Percentiles rank a stretch among this genome's conserved stretches.
Evolutionary conservation across 305 asterid genomes (phyloP).

Genomic region (Lippia alba): DNA sequence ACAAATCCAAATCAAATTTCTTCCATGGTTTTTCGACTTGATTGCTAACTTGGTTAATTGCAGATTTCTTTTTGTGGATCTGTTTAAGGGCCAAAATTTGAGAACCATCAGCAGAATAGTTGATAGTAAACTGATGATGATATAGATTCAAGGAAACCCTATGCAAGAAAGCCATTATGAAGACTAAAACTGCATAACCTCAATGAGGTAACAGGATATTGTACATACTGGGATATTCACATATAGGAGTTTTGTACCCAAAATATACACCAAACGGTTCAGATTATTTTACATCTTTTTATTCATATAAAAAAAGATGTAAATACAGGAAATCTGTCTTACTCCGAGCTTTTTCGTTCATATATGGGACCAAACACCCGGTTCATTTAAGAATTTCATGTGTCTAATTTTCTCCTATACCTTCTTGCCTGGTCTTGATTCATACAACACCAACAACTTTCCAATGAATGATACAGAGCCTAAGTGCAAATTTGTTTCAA

Average conservation of each 20-base stretch:
- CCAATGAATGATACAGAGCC: not conserved
- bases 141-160: not conserved
- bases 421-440: too few relatives aligned
- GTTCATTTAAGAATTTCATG: too few relatives aligned
- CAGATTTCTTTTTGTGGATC: slow-evolving; percentile 71
- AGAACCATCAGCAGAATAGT: slow-evolving; percentile 2
- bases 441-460: not conserved
- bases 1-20: slow-evolving; percentile 56
- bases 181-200: not conserved
- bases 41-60: slow-evolving; percentile 45
- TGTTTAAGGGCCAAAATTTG: slow-evolving; percentile 38
- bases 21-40: slow-evolving; percentile 67
- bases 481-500: not conserved
- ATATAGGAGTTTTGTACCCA: too few relatives aligned
- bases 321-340: too few relatives aligned
- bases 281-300: too few relatives aligned
- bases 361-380: too few relatives aligned
- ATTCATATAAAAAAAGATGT: too few relatives aligned
- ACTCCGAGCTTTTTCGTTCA: too few relatives aligned
- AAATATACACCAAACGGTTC: not conserved
- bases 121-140: slow-evolving; percentile 8
- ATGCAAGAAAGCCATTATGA: too few relatives aligned
- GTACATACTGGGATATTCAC: too few relatives aligned
- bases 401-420: too few relatives aligned
- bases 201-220: not conserved